A percentile compares a stretch with the other conserved stretches of the same genome.
Conservation (phyloP, 2,329 filamentous ascomycete genomes). For the Rhynchosporium graminicola region DNA sequence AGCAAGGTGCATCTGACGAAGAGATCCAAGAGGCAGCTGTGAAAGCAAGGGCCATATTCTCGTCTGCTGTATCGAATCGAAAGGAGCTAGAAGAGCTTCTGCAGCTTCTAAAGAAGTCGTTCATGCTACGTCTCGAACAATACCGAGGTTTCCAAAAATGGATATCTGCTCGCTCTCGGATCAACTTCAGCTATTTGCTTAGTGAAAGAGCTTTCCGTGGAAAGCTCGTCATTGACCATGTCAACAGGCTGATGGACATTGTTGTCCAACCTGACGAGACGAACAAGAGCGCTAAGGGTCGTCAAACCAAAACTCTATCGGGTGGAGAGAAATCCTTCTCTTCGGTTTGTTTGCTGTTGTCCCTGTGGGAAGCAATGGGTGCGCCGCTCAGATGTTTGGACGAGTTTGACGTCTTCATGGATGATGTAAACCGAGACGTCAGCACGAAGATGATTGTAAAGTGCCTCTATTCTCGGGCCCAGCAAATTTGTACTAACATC, state of each 20-base stretch:
- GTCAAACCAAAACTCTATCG: slow-evolving; percentile 88
- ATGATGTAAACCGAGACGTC: slow-evolving; percentile 89
- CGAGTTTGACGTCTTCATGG: slow-evolving; percentile 99
- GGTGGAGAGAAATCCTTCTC: slow-evolving; percentile 98
- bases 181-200: slow-evolving; percentile 85
- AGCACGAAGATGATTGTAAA: slow-evolving; percentile 91
- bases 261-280: slow-evolving; percentile 73
- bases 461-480: slow-evolving; percentile 29
- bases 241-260: slow-evolving; percentile 71
- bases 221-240: slow-evolving; percentile 76
- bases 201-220: slow-evolving; percentile 89
- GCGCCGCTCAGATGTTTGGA: slow-evolving; percentile 92
- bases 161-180: slow-evolving; percentile 83
- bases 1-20: slow-evolving; percentile 64
- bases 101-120: slow-evolving; percentile 54
- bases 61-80: slow-evolving; percentile 48
- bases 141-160: slow-evolving; percentile 81
- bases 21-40: slow-evolving; percentile 56
- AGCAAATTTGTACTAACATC: slow-evolving; percentile 31
- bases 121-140: slow-evolving; percentile 68
- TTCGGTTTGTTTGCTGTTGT: slow-evolving; percentile 87
- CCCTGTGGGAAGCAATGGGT: slow-evolving; percentile 98
- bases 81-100: slow-evolving; percentile 48
- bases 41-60: slow-evolving; percentile 44
- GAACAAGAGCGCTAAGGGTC: slow-evolving; percentile 66